Percentiles rank a stretch among this genome's conserved stretches.
Evolutionary conservation across 1,284 basidiomycete genomes (phyloP).

Genomic region (Tilletiaria anomala): DNA sequence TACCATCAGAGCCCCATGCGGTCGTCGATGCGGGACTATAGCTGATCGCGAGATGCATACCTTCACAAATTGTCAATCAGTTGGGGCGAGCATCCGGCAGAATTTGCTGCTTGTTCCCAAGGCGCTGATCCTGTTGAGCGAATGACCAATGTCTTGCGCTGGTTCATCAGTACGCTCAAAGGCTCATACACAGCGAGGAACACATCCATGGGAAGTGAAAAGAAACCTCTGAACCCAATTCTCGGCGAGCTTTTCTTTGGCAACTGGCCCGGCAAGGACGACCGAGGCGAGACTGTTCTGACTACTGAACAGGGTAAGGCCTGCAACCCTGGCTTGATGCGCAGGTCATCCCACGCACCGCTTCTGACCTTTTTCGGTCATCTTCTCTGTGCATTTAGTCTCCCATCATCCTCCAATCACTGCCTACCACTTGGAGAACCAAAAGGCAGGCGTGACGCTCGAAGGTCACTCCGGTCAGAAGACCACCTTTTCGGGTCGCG

Average conservation of each 20-base stretch:
- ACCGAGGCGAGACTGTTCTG: conserved; percentile 60
- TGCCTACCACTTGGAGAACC: conserved; percentile 61
- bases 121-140: conserved; percentile 36
- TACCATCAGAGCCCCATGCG: too few relatives aligned
- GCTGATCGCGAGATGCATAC: too few relatives aligned
- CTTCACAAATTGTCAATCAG: too few relatives aligned
- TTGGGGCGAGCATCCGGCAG: conserved; percentile 39
- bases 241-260: conserved; percentile 84
- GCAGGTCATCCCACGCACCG: conserved; percentile 42
- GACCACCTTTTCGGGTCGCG: conserved; percentile 55
- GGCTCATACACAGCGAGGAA: conserved; percentile 65
- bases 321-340: too few relatives aligned
- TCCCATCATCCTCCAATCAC: conserved; percentile 48
- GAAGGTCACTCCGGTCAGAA: conserved; percentile 91
- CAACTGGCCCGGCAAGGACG: conserved; percentile 62
- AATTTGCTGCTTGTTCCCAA: conserved; percentile 20
- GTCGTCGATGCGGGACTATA: too few relatives aligned
- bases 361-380: conserved; percentile 40
- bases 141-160: conserved; percentile 33
- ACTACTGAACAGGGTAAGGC: conserved; percentile 86
- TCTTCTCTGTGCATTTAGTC: conserved; percentile 36
- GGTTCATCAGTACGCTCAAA: conserved; percentile 56
- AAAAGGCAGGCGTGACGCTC: conserved; percentile 60
- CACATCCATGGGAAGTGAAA: conserved; percentile 63
- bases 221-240: conserved; percentile 94